Percentiles rank a stretch among this genome's conserved stretches.
phyloP scores from a whole-genome alignment of 2,329 filamentous ascomycete genomes.

The Incumbomyces lentus region DNA sequence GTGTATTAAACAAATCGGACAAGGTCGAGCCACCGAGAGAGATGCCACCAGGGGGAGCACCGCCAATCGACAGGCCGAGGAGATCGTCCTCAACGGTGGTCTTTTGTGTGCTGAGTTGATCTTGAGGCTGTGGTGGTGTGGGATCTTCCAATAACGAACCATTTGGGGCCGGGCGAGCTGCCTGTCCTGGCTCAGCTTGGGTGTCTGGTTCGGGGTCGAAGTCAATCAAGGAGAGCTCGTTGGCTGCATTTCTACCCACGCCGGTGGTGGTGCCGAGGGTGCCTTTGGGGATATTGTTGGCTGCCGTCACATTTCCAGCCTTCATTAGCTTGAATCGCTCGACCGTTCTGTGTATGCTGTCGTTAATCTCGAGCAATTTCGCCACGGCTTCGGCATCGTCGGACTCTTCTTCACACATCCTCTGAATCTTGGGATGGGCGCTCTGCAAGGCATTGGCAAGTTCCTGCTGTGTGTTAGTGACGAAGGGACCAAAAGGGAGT shows the following conservation, averaged over 20 bases:
- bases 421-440: conserved; percentile 96
- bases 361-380: conserved; percentile 92
- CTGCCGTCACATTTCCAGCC: conserved; percentile 79
- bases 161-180: conserved; percentile 27
- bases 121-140: conserved; percentile 30
- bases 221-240: conserved; percentile 88
- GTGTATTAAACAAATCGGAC: conserved; percentile 6
- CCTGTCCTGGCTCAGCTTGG: neutral
- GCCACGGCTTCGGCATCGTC: conserved; percentile 93
- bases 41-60: conserved; percentile 72
- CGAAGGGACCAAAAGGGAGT: too few species aligned
- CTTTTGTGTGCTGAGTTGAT: conserved; percentile 41
- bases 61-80: conserved; percentile 72
- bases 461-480: conserved; percentile 45
- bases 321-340: conserved; percentile 93
- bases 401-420: conserved; percentile 98
- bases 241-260: conserved; percentile 54
- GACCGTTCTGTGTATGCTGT: conserved; percentile 94
- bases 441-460: conserved; percentile 79
- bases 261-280: conserved; percentile 59
- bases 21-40: conserved; percentile 52
- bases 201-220: conserved; percentile 54
- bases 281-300: conserved; percentile 72
- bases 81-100: conserved; percentile 80
- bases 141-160: conserved; percentile 29